Percentiles rank a stretch among this genome's conserved stretches.
phyloP scores from a whole-genome alignment of 169 alveolate genomes.

The Sarcocystis neurona region DNA sequence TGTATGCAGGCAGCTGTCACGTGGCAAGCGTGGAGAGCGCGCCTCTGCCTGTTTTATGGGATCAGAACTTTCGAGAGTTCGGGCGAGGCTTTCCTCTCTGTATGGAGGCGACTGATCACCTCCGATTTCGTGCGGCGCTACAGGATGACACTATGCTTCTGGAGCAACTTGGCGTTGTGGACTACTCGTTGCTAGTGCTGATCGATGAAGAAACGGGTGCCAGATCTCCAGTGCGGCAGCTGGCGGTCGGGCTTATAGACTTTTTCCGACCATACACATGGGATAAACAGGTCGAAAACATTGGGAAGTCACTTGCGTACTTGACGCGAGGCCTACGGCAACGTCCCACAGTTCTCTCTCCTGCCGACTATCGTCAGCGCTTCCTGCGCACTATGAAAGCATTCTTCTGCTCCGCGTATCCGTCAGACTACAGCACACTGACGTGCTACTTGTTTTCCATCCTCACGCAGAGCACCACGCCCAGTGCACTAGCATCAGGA shows the following conservation, averaged over 20 bases:
- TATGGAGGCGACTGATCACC: not conserved
- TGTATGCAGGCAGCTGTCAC: not conserved
- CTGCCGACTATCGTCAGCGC: slow-evolving; percentile 35
- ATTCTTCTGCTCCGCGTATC: slow-evolving; percentile 43
- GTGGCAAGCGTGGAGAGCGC: not conserved
- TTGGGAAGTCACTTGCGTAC: slow-evolving; percentile 53
- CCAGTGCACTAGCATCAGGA: too few relatives aligned
- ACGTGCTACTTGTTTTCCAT: not conserved
- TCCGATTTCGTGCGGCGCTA: not conserved
- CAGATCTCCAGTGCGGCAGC: not conserved
- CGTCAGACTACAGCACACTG: not conserved
- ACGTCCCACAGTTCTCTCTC: slow-evolving; percentile 63
- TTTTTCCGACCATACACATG: slow-evolving; percentile 62
- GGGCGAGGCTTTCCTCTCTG: slow-evolving; percentile 55
- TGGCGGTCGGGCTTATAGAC: slow-evolving; percentile 46
- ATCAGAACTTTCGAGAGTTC: slow-evolving; percentile 66
- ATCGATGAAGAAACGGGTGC: slow-evolving; percentile 25
- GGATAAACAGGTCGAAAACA: slow-evolving; percentile 64
- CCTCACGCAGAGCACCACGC: too few relatives aligned
- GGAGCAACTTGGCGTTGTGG: slow-evolving; percentile 57
- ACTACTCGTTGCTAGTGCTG: slow-evolving; percentile 63
- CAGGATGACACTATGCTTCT: slow-evolving; percentile 49
- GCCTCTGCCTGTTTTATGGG: slow-evolving; percentile 60
- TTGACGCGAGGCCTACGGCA: slow-evolving; percentile 42
- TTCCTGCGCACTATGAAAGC: slow-evolving; percentile 29